phyloP scores from a whole-genome alignment of 768 basidiomycete species.

The Boletus coccyginus region DNA sequence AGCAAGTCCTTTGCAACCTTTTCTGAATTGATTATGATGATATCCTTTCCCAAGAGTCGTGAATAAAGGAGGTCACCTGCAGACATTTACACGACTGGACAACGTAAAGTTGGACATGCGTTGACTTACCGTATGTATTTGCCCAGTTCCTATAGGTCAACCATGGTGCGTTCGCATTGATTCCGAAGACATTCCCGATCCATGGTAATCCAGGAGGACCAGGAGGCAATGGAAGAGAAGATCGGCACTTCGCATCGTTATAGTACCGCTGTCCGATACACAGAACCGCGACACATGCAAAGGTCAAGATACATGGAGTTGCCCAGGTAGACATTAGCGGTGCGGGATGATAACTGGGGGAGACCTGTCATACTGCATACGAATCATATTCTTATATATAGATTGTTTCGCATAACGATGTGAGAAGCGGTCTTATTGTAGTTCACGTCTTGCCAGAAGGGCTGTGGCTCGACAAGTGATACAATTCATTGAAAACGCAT shows the following conservation, averaged over 20 bases:
- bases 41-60: constrained; percentile 42
- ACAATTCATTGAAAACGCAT: neutral
- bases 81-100: neutral
- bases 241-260: neutral
- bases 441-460: neutral
- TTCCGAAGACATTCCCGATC: constrained; percentile 35
- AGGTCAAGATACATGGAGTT: neutral
- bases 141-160: constrained; percentile 36
- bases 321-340: neutral
- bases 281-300: neutral
- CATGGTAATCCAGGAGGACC: constrained; percentile 34
- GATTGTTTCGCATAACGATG: neutral
- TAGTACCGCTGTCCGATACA: neutral
- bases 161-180: constrained; percentile 32
- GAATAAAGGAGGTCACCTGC: constrained; percentile 45
- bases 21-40: constrained; percentile 43
- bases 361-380: neutral
- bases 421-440: neutral
- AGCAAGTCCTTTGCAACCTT: constrained; percentile 44
- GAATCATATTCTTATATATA: neutral
- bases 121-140: constrained; percentile 2
- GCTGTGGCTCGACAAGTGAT: neutral
- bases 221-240: constrained; percentile 23
- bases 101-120: neutral
- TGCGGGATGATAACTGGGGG: neutral